Evolutionary conservation across 192 early-diverging fungal genomes (phyloP).

Genomic region (Podila verticillata): DNA sequence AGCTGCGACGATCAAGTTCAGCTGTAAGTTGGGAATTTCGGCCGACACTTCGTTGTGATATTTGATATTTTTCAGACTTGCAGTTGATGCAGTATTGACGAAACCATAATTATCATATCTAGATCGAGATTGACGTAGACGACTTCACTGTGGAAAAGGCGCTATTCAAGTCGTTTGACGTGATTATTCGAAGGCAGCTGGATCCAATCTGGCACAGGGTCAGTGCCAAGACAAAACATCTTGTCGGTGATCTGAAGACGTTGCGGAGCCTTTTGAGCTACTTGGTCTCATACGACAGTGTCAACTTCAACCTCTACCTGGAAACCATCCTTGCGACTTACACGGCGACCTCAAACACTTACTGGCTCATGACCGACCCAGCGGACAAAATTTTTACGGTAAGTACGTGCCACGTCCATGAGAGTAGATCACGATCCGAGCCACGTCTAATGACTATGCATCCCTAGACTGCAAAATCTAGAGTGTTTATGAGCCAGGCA

Average conservation of each 20-base stretch:
- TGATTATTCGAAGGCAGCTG: slow-evolving; percentile 76
- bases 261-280: slow-evolving; percentile 83
- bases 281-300: slow-evolving; percentile 85
- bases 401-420: neutral
- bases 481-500: slow-evolving; percentile 50
- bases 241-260: slow-evolving; percentile 78
- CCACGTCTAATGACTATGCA: neutral
- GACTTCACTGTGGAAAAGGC: slow-evolving; percentile 89
- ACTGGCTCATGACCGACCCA: slow-evolving; percentile 90
- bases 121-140: slow-evolving; percentile 75
- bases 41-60: no score
- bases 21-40: no score
- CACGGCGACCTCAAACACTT: slow-evolving; percentile 57
- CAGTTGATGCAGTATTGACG: neutral
- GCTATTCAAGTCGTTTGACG: slow-evolving; percentile 88
- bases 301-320: slow-evolving; percentile 87
- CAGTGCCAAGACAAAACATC: slow-evolving; percentile 72
- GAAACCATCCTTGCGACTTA: slow-evolving; percentile 82
- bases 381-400: slow-evolving; percentile 82
- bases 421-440: no score
- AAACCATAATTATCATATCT: neutral
- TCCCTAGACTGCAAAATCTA: slow-evolving; percentile 52
- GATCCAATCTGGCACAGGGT: slow-evolving; percentile 91
- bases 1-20: slow-evolving; percentile 73
- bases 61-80: no score